Base-by-base conservation (phyloP, 306 rosid genomes). In the Sindora glabra region DNA sequence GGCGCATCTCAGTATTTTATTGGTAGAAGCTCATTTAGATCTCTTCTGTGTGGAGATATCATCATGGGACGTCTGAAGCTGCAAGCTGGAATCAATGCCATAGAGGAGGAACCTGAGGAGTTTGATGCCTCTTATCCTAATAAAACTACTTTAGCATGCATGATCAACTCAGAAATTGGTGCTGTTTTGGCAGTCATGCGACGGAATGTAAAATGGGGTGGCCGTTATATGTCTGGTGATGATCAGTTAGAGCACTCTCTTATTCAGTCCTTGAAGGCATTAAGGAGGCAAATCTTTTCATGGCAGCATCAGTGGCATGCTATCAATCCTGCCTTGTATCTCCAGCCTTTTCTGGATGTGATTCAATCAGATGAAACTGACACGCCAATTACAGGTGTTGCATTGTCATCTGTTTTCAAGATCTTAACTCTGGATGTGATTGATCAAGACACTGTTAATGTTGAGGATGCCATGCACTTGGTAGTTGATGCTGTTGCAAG, bases 181-280 rank as follows among this genome's bases (percentile, higher is more conserved):
- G 84, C 99, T 53, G 99, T 92, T 57, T 79, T 92, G 79, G 94
- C 97, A 3, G 94, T 92, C 17, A 92, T 92, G 99, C 80, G 99
- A 71, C 84, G 97, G 80, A 89, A 92, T 73, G 96, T 86, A 25
- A 78, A 95, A 71, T 92, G 97, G 99, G 96, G 94, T 44, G 85
- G 89, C 15, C 95, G 87, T 33, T 89, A 84, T 79, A 82, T 82
- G 74, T 78, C 96, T 3, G 87, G 96, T n/a, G 99, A 92, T 62
- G 99, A 94, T 81, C 96, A 89, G 77, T 73, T 94, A 63, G 99
- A 92, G 30, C 95, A 92, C 85, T 80, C 86, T 65, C 80, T 92
- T 26, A 86, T 92, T 74, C 90, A 82, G 60, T 89, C 99, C 29
- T 75, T 92, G 75, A 92, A 89, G 83, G 82, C 78, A n/a, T 77